Conservation (phyloP, 2,329 filamentous ascomycete genomes). For the Camillea tinctor region DNA sequence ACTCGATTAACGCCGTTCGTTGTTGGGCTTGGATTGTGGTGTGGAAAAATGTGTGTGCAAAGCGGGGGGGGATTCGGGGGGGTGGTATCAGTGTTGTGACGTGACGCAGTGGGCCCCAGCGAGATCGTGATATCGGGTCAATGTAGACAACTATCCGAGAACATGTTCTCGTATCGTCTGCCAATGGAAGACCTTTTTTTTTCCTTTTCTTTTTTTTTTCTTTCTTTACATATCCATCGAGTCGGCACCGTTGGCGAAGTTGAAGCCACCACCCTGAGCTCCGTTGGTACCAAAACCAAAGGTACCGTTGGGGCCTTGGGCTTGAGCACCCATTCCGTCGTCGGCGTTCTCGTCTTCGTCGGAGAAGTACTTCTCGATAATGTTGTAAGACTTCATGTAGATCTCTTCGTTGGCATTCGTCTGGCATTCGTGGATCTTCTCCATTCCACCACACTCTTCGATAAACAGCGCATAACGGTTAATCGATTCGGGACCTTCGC, state of each 20-base stretch:
- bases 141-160: slow-evolving; percentile 3
- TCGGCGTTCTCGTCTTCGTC: slow-evolving; percentile 95
- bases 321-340: slow-evolving; percentile 70
- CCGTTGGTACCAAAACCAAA: slow-evolving; percentile 79
- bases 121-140: slow-evolving; percentile 19
- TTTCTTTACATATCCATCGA: slow-evolving; percentile 62
- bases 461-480: slow-evolving; percentile 98
- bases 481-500: slow-evolving; percentile 72
- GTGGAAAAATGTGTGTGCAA: slow-evolving; percentile 32
- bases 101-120: slow-evolving; percentile 19
- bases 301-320: slow-evolving; percentile 61
- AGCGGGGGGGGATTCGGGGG: slow-evolving; percentile 21
- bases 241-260: slow-evolving; percentile 75
- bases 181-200: slow-evolving; percentile 5
- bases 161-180: background rate
- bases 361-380: slow-evolving; percentile 99
- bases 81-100: slow-evolving; percentile 27
- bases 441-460: slow-evolving; percentile 98
- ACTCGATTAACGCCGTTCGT: slow-evolving; percentile 33
- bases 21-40: slow-evolving; percentile 27
- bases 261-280: slow-evolving; percentile 73
- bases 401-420: slow-evolving; percentile 99
- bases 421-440: slow-evolving; percentile 99
- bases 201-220: slow-evolving; percentile 28
- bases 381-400: slow-evolving; percentile 99